A percentile compares a stretch with the other conserved stretches of the same genome.
Conservation (phyloP, 768 basidiomycete species). For the Hygrophoropsis aurantiaca region DNA sequence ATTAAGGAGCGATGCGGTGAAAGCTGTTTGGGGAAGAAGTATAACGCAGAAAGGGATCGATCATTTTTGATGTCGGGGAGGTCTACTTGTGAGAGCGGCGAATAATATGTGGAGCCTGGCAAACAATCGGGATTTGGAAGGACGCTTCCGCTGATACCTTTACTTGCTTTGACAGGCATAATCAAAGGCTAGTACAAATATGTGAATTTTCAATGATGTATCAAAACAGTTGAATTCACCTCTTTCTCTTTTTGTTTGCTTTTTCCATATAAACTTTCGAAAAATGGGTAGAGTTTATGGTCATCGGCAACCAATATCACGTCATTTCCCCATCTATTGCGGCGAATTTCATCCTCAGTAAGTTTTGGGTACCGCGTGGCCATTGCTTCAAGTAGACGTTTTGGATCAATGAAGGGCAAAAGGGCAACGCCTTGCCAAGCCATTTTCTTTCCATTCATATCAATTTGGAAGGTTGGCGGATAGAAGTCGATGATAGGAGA, state of each 20-base stretch:
- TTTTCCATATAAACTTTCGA: constrained; percentile 89
- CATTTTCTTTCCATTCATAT: constrained; percentile 99
- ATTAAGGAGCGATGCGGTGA: constrained; percentile 84
- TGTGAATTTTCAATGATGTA: background rate
- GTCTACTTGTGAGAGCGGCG: constrained; percentile 59
- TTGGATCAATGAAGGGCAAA: constrained; percentile 91
- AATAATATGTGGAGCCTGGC: constrained; percentile 88
- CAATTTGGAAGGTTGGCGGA: constrained; percentile 86
- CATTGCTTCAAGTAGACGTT: constrained; percentile 84
- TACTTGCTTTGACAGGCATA: constrained; percentile 67
- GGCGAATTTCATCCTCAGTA: constrained; percentile 74
- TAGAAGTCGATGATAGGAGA: constrained; percentile 98
- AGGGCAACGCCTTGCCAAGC: constrained; percentile 98
- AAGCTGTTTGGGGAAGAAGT: constrained; percentile 86
- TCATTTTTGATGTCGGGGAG: constrained; percentile 85
- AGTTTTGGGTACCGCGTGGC: constrained; percentile 60
- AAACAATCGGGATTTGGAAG: constrained; percentile 85
- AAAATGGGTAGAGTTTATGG: constrained; percentile 82
- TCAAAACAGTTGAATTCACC: constrained; percentile 42
- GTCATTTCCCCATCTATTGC: constrained; percentile 86
- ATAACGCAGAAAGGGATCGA: constrained; percentile 81
- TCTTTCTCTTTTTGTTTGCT: constrained; percentile 70
- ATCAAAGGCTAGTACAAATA: constrained; percentile 58
- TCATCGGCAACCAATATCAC: constrained; percentile 82
- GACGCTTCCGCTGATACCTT: constrained; percentile 78